phyloP scores from a whole-genome alignment of 768 basidiomycete species.

The Suillus tomentosus region DNA sequence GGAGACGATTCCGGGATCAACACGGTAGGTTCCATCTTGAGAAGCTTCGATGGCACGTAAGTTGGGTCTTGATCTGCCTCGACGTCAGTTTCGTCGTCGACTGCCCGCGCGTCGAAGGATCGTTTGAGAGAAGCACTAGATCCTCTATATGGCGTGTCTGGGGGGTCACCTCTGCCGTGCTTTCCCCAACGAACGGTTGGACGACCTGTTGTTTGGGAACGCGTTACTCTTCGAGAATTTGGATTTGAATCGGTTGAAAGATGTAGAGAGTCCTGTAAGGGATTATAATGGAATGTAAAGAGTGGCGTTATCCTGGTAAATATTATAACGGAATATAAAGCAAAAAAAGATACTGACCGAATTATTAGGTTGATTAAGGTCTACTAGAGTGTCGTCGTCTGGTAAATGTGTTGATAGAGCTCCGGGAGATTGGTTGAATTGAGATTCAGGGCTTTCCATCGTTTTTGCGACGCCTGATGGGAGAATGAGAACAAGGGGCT shows the following conservation, averaged over 20 bases:
- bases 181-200: conserved; percentile 38
- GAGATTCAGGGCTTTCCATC: conserved; percentile 29
- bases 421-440: conserved; percentile 23
- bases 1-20: conserved; percentile 31
- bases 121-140: conserved; percentile 31
- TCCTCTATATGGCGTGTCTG: conserved; percentile 27
- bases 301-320: conserved; percentile 33
- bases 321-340: conserved; percentile 30
- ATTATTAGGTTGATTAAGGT: conserved; percentile 28
- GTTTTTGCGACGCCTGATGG: conserved; percentile 35
- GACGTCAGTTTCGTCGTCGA: conserved; percentile 37
- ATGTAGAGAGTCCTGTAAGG: conserved; percentile 23
- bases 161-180: conserved; percentile 32
- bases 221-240: conserved; percentile 30
- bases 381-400: conserved; percentile 29
- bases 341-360: conserved; percentile 32
- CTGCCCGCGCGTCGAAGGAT: conserved; percentile 36
- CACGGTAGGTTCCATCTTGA: conserved; percentile 28
- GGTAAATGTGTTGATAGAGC: conserved; percentile 10
- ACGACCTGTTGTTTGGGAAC: conserved; percentile 37
- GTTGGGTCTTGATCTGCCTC: conserved; percentile 25
- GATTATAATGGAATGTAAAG: conserved; percentile 14
- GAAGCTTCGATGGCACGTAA: conserved; percentile 30
- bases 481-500: conserved; percentile 24
- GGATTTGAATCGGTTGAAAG: conserved; percentile 27